Evolutionary conservation across 75 land plant genomes (phyloP).

Genomic region (Selaginella moellendorffii): DNA sequence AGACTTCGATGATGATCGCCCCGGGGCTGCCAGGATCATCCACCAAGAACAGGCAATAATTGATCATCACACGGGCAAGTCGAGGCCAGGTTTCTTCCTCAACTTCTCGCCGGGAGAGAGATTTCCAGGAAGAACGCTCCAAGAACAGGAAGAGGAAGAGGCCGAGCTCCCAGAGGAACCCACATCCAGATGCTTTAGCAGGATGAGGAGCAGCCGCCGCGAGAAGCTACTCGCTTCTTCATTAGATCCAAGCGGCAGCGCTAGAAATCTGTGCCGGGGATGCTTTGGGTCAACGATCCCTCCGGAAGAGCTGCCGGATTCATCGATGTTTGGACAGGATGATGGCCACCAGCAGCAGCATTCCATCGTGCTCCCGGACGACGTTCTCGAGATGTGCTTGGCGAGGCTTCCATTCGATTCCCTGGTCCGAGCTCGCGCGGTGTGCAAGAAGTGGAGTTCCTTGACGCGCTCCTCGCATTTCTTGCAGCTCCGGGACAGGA

Average conservation of each 20-base stretch:
- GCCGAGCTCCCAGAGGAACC: too few species aligned
- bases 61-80: too few species aligned
- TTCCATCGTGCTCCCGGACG: constrained; percentile 39
- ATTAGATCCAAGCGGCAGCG: too few species aligned
- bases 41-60: too few species aligned
- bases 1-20: too few species aligned
- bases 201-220: neutral
- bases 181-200: neutral
- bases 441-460: constrained; percentile 63
- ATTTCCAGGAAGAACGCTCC: too few species aligned
- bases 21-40: too few species aligned
- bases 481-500: constrained; percentile 36
- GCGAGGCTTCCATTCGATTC: constrained; percentile 35
- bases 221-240: too few species aligned
- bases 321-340: neutral
- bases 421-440: constrained; percentile 52
- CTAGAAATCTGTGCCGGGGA: neutral
- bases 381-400: constrained; percentile 68
- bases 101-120: too few species aligned
- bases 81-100: too few species aligned
- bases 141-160: too few species aligned
- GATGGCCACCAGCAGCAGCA: neutral
- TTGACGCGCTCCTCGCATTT: constrained; percentile 42
- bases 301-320: neutral
- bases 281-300: neutral